Base-by-base conservation (phyloP, 352 stramenopile genomes). In the Aphanomyces euteiches region DNA sequence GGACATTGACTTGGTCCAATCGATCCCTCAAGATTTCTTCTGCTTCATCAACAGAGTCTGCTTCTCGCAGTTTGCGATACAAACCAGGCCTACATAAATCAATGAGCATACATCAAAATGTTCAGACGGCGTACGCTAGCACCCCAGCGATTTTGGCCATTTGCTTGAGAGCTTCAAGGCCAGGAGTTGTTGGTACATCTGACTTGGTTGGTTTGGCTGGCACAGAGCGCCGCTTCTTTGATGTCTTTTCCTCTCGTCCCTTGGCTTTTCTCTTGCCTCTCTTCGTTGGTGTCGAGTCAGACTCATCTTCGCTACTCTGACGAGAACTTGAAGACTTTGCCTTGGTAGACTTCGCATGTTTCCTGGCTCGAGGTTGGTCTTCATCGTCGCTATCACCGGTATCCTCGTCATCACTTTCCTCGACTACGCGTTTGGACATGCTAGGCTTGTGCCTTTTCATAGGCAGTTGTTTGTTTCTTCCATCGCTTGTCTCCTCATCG, bases 121-220 rank as follows among this genome's bases (percentile, higher is more conserved):
- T 12, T 21, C 7, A 71, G 37, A 37, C 7, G 7, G 77, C 84
- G 47, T 74, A 95, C 87, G 80, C 86, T 8, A 93, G 69, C 43
- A 91, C 58, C 1, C 87, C 81, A 34, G 85, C 84, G 4, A 81
- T 85, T 3, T 82, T 82, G 6, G 82, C 85, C 10, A 95, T 57
- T 65, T 90, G 80, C 56, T 92, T 95, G 15, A 95, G 77, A 10
- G 79, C 67, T 10, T 77, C 72, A 28, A 93, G 57, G 4, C 87
- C 85, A 0, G 77, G 71, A 5, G 85, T 74, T 17, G 91, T 66
- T 37, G 63, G 71, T 3, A 50, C 5, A 8, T 72, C 70, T 7
- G 58, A 50, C 28, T 75, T 72, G 3, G 54, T 34, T 50, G 43
- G 10, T n/a, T 50, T 50, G 43, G 43, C 10, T n/a, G 43, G 17